phyloP scores from a whole-genome alignment of 768 basidiomycete genomes.

The Paxillus rubicundulus region DNA sequence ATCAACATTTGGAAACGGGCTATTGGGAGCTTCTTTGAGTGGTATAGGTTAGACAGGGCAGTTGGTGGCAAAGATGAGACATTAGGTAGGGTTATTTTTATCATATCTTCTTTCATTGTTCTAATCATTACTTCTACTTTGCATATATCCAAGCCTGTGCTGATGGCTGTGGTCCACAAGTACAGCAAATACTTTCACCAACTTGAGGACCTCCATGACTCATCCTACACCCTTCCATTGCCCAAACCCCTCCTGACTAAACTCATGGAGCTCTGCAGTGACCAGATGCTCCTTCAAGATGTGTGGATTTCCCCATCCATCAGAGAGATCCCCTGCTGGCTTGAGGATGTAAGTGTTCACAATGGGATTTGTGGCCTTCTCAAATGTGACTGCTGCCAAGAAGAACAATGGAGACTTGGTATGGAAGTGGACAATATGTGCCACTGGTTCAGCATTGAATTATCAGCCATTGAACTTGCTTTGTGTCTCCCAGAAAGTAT shows the following conservation, averaged over 20 bases:
- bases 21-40: constrained; percentile 25
- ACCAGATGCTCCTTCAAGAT: constrained; percentile 25
- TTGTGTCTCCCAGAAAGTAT: constrained; percentile 6
- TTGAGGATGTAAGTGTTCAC: constrained; percentile 31
- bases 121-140: too few relatives aligned
- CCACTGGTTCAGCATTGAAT: constrained; percentile 32
- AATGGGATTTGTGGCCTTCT: constrained; percentile 33
- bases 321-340: constrained; percentile 27
- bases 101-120: not conserved
- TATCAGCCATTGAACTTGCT: constrained; percentile 22
- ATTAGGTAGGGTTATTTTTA: constrained; percentile 21
- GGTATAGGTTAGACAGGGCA: constrained; percentile 25
- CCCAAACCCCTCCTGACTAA: constrained; percentile 26
- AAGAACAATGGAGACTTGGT: constrained; percentile 27
- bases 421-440: constrained; percentile 34
- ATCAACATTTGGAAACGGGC: constrained; percentile 25
- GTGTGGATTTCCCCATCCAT: constrained; percentile 31
- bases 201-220: constrained; percentile 16
- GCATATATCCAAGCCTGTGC: constrained; percentile 15
- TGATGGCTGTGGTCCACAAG: constrained; percentile 23
- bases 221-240: constrained; percentile 33
- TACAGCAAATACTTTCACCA: constrained; percentile 29
- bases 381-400: constrained; percentile 25
- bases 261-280: constrained; percentile 14
- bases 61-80: constrained; percentile 17